Evolutionary conservation across 805 yeast species (phyloP).

Genomic region (Metschnikowia aberdeeniae): DNA sequence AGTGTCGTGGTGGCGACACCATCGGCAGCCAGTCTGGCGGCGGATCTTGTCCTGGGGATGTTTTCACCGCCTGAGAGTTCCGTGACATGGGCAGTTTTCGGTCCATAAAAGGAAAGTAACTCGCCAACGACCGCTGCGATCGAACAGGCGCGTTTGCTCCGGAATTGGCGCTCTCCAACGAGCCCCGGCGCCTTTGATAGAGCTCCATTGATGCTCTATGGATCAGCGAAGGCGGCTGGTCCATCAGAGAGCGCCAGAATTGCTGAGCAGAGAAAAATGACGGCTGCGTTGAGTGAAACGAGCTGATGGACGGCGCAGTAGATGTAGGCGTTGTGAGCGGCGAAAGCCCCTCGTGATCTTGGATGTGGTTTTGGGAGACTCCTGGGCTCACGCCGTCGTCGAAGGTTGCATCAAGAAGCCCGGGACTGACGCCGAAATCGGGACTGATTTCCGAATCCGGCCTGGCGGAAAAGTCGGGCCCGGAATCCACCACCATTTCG

Average conservation of each 20-base stretch:
- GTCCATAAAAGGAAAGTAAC: constrained; percentile 40
- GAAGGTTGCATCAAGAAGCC: too few relatives aligned
- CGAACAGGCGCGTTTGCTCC: constrained; percentile 12
- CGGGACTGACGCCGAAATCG: too few relatives aligned
- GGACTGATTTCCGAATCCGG: too few relatives aligned
- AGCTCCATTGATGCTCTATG: constrained; percentile 32
- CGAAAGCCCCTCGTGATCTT: constrained; percentile 27
- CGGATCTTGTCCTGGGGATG: not conserved
- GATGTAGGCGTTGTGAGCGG: constrained; percentile 44
- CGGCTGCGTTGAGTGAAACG: constrained; percentile 40
- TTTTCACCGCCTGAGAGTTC: too few relatives aligned
- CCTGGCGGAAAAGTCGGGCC: too few relatives aligned
- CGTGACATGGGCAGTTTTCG: constrained; percentile 10
- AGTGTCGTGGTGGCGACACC: constrained; percentile 25
- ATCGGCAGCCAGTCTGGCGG: constrained; percentile 3
- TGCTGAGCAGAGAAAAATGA: constrained; percentile 44
- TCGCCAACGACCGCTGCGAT: constrained; percentile 27
- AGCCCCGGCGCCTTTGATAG: constrained; percentile 25
- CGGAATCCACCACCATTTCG: too few relatives aligned
- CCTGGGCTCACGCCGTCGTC: too few relatives aligned
- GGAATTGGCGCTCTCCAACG: constrained; percentile 29
- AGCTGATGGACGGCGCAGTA: constrained; percentile 37
- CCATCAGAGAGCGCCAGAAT: constrained; percentile 36
- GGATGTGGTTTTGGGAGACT: constrained; percentile 6
- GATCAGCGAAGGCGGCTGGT: constrained; percentile 28